Evolutionary conservation across 1,139 yeast species (phyloP).

Genomic region (Candida labiduridarum): DNA sequence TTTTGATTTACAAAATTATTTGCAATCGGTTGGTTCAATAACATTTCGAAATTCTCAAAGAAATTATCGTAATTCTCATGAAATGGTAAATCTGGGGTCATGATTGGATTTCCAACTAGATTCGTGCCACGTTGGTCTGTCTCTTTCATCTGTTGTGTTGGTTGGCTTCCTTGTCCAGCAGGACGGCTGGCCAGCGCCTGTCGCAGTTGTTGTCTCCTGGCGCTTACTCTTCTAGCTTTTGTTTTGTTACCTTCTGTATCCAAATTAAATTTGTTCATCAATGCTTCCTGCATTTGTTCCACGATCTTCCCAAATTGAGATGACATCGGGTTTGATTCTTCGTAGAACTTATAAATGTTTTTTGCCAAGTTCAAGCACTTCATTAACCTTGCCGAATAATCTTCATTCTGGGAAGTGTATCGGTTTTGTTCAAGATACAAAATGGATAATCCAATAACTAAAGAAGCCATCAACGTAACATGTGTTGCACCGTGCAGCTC

Average conservation of each 20-base stretch:
- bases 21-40: constrained; percentile 9
- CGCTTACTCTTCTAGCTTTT: background rate
- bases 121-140: background rate
- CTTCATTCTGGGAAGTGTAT: constrained; percentile 12
- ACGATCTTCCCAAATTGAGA: constrained; percentile 14
- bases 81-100: constrained; percentile 8
- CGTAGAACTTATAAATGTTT: constrained; percentile 14
- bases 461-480: constrained; percentile 17
- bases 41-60: constrained; percentile 14
- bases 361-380: constrained; percentile 16
- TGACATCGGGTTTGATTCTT: constrained; percentile 13
- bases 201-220: background rate
- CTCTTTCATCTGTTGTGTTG: background rate
- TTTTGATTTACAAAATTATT: background rate
- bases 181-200: background rate
- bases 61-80: constrained; percentile 16
- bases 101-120: background rate
- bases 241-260: constrained; percentile 14
- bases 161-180: background rate
- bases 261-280: constrained; percentile 14
- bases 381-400: constrained; percentile 13
- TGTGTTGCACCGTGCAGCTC: constrained; percentile 17
- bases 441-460: constrained; percentile 16
- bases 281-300: constrained; percentile 15
- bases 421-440: constrained; percentile 14